Evolutionary conservation across 2,329 filamentous ascomycete species (phyloP), one percentile per base, ranked within the genome.

Genomic region (Paecilomyces variotii): DNA sequence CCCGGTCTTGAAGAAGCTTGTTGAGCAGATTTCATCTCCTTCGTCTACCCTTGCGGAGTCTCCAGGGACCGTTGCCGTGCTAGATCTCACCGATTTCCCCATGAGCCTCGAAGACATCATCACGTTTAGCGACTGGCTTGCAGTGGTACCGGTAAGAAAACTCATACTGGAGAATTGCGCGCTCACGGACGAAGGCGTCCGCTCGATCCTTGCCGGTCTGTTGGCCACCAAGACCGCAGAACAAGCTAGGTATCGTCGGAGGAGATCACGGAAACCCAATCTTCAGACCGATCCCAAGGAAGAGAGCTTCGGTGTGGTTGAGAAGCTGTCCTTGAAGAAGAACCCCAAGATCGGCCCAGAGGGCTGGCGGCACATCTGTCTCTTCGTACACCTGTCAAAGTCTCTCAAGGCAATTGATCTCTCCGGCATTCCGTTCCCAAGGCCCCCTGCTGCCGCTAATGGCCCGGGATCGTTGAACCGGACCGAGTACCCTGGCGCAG

Each of bases 101-200:
- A 82, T 99, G 76, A 88, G 93, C 60, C 76, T 95, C 53, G 83
- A 88, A 2, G 94, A 99, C 70, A 81, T 96, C 27, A 76, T 92
- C 55, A 97, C 94, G 0, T 80, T 99, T 1, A 90, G 92, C 55
- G 94, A 99, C 71, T 99, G 93, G 80, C 80, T 99, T 49, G 93
- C 94, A 4, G 86, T 99, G 5, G 93, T 97, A 0, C 93, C 94
- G 0, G 87, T 97, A 2, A 88, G 89, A 64, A 91, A 95, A 67
- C 76, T 99, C 0, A 80, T 95, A 5, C 76, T 97, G 57, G 92
- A 97, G 67, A 90, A 95, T 69, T 93, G 91, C 60, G 89, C 91
- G 4, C 76, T 99, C 39, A 90, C 84, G 1, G 92, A 97, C 67
- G 91, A 96, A 71, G 91, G 91, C 2, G 79, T 97, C 5, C 84